Base-by-base conservation (phyloP, 2,329 filamentous ascomycete genomes). In the Magnaporthiopsis poae region DNA sequence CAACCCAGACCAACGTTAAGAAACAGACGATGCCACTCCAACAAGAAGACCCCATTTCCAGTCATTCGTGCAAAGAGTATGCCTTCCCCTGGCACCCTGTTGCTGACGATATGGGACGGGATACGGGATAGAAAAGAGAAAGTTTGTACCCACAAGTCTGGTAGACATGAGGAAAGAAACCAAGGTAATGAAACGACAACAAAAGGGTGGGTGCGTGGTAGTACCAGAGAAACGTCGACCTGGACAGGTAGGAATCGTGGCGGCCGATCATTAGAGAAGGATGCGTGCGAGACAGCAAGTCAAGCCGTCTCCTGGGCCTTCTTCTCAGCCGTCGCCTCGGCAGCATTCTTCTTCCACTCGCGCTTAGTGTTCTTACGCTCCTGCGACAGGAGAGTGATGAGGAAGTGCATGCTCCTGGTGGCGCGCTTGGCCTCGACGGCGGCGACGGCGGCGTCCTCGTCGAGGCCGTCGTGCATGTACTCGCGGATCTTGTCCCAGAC, bases 401-500 rank as follows among this genome's bases (percentile, higher is more conserved):
- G 68, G 69, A 76, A 77, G 69, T 77, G 76, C 63, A 78, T 76
- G 27, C 74, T 77, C 8, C 75, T 73, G 0, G 74, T 74, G 33
- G 75, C 73, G 33, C 76, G 76, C 63, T 77, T 71, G 63, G 71
- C 73, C 69, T 78, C 76, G 0, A 78, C 75, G 67, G 76, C 75
- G 64, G 68, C 69, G 15, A 78, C 75, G 4, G 76, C 75, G 18
- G 72, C 71, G 5, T 76, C 71, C 68, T 78, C 76, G 60, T 72
- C 72, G 69, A 77, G 72, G 5, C 75, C 75, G 61, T 77, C 75
- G 35, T 70, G 69, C 59, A 77, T 74, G 66, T 73, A 74, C 62
- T 77, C 75, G 67, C 75, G 76, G 60, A 78, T 75, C 68, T 77
- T 77, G 66, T 77, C 75, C 74, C 75, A 75, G 60, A 78, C 76